Conservation (phyloP, 495 filamentous ascomycete genomes). For the Hyaloscypha finlandica region DNA sequence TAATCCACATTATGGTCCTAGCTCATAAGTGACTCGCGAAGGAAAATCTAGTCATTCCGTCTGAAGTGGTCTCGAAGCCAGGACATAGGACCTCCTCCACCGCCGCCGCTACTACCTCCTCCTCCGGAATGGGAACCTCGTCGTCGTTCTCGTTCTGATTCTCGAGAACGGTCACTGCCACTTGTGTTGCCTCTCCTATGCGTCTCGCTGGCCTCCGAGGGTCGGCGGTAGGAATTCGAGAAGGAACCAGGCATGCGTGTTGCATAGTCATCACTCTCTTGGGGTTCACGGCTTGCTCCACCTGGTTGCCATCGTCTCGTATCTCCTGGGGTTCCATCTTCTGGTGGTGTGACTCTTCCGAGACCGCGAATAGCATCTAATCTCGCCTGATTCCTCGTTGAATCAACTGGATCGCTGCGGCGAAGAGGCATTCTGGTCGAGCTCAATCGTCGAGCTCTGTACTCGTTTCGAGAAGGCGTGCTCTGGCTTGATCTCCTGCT, state of each 20-base stretch:
- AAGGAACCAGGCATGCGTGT: slow-evolving; percentile 15
- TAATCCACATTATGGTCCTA: not conserved
- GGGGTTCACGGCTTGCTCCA: not conserved
- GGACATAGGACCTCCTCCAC: slow-evolving; percentile 35
- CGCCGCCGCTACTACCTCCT: not conserved
- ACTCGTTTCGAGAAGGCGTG: slow-evolving; percentile 11
- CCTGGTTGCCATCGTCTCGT: slow-evolving; percentile 4
- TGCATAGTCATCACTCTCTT: not conserved
- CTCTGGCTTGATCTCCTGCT: slow-evolving; percentile 22
- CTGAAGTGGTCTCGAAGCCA: slow-evolving; percentile 44
- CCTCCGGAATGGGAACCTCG: slow-evolving; percentile 18
- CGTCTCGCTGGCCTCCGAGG: slow-evolving; percentile 16
- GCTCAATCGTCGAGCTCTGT: slow-evolving; percentile 28
- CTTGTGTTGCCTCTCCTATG: slow-evolving; percentile 24
- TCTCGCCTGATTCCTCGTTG: slow-evolving; percentile 30
- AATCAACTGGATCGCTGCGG: slow-evolving; percentile 1
- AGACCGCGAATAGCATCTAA: slow-evolving; percentile 28
- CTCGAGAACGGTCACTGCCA: slow-evolving; percentile 22
- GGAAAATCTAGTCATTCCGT: slow-evolving; percentile 15
- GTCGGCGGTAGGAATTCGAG: slow-evolving; percentile 5
- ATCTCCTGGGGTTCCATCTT: slow-evolving; percentile 1
- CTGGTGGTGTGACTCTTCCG: slow-evolving; percentile 24
- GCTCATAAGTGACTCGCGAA: not conserved
- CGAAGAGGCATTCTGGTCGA: slow-evolving; percentile 9
- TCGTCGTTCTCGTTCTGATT: not conserved